A percentile compares a stretch with the other conserved stretches of the same genome.
Evolutionary conservation across 2,329 filamentous ascomycete species (phyloP).

Genomic region (Lasiodiplodia sp.): DNA sequence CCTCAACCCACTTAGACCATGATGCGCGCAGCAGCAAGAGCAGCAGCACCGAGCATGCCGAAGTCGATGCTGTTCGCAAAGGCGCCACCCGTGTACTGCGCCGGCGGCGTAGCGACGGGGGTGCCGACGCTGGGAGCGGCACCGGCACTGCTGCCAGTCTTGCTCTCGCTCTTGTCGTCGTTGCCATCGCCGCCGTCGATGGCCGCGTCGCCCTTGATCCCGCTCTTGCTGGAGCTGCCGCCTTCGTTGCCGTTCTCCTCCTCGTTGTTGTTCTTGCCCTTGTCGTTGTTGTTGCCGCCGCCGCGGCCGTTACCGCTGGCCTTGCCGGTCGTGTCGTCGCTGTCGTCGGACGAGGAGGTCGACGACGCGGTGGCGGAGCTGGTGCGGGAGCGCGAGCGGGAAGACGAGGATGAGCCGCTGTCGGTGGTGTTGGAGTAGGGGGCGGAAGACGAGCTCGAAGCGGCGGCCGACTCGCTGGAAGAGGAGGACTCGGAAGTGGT

Average conservation of each 20-base stretch:
- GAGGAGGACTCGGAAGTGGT: too few species aligned
- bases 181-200: neutral
- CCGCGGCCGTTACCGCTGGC: too few species aligned
- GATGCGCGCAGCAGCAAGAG: neutral
- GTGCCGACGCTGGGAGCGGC: neutral
- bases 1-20: neutral
- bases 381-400: neutral
- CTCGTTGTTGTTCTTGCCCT: too few species aligned
- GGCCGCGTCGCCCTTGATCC: neutral
- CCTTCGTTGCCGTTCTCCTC: too few species aligned
- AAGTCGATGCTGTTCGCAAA: neutral
- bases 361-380: neutral
- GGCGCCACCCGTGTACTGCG: neutral
- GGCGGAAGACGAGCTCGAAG: too few species aligned
- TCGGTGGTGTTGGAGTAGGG: too few species aligned
- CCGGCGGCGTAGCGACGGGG: neutral
- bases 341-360: neutral
- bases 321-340: neutral
- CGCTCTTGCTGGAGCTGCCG: neutral
- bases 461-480: too few species aligned
- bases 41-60: neutral
- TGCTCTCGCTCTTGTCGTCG: neutral
- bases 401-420: neutral
- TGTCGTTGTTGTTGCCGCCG: too few species aligned
- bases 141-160: neutral